Base-by-base conservation (phyloP, 805 yeast species). In the Kuraishia ogatae region DNA sequence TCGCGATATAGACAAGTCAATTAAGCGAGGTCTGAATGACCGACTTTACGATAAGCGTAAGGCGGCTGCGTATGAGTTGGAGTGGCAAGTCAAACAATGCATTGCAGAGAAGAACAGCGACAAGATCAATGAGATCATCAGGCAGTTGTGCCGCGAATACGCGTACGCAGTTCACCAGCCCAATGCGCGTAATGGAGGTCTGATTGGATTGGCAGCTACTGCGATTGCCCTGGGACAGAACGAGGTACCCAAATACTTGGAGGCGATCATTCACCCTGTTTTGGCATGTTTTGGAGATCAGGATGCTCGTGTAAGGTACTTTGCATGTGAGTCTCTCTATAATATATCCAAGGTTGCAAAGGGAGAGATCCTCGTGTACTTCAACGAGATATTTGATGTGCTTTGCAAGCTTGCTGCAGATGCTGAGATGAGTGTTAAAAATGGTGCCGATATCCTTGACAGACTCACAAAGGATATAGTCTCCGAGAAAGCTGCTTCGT, bases 261-360 rank as follows among this genome's bases (percentile, higher is more conserved):
- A 89, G 57, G 88, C 84, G 54, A 91, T 94, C 56, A 82, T 94
- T 59, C 94, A 89, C 58, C 97, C 99, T 0, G 96, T 94, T 15
- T 75, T 94, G 62, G 93, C 97, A 0, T 93, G 97, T 57, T 94
- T 94, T 68, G 93, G 96, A 52, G 99, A 94, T 65, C 97, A 94
- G 57, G 97, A 94, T 67, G 93, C 97, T n/a, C 82, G 96, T 61
- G 99, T 94, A 8, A 78, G 99, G 54, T 94, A 94, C 64, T 94
- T 91, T 68, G 97, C 99, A 0, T 94, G 98, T 72, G 99, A 94
- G 65, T 87, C 96, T 51, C 76, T 94, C 58, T 94, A 94, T 70
- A 94, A 94, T 70, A 92, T 94, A 50, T 96, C 98, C 51, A 94
- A 94, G 65, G 96, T 94, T 21, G 96, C 98, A 2, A 84, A 96